These are phyloP conservation scores for Luvunga scandens DNA, from an alignment of 345 rosid genomes.

Conservation along the genomic window DNA sequence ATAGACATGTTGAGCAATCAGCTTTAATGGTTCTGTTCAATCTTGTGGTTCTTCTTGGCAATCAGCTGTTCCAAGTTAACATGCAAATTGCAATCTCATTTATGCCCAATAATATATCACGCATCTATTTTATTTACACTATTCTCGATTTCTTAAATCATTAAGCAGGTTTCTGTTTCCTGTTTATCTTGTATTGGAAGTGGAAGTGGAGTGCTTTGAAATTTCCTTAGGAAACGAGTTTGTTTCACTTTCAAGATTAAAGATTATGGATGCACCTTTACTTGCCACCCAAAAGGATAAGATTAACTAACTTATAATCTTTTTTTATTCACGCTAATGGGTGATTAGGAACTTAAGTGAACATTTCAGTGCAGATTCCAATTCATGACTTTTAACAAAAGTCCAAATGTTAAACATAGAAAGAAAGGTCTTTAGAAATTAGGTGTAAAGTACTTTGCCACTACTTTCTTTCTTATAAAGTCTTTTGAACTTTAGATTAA, in stretches of 20 bases:
- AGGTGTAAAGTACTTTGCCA: conserved; percentile 5
- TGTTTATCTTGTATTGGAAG: too few relatives aligned
- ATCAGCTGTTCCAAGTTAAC: not conserved
- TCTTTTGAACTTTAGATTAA: not conserved
- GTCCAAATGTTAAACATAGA: not conserved
- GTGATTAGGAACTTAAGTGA: not conserved
- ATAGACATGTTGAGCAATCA: not conserved
- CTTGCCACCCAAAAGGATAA: not conserved
- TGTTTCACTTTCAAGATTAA: not conserved
- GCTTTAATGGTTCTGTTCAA: not conserved
- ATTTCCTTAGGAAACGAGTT: not conserved
- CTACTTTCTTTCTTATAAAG: not conserved
- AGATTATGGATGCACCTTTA: not conserved
- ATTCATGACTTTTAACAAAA: not conserved
- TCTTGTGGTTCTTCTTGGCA: conserved; percentile 11
- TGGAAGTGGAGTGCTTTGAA: not conserved
- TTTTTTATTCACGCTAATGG: conserved; percentile 6
- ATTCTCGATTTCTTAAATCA: not conserved
- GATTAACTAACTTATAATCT: not conserved
- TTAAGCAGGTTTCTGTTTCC: not conserved
- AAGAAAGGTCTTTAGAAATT: not conserved
- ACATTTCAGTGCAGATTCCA: not conserved
- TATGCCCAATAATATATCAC: not conserved
- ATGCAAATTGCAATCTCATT: not conserved
- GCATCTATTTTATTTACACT: not conserved